Evolutionary conservation across 2,329 filamentous ascomycete species (phyloP), one percentile per base, ranked within the genome.

Genomic region (Hymenoscyphus fraxineus): DNA sequence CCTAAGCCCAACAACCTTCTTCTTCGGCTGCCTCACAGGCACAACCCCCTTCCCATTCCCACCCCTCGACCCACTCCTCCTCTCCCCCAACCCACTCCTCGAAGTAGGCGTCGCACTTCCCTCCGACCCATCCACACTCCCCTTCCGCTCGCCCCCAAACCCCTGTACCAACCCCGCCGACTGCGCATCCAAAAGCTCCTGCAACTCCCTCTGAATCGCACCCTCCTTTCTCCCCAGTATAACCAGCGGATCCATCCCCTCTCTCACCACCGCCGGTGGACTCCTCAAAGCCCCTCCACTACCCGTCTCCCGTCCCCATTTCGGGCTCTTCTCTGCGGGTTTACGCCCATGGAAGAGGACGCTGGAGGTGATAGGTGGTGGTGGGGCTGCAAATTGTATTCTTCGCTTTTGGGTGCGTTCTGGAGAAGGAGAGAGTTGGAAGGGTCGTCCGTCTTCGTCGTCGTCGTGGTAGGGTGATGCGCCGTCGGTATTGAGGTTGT

Each of bases 11-110:
- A 85, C 74, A 41, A 81, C 84, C 63, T 69, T 81, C 55, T 77
- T 76, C 38, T 78, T 79, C 0, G 86, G 86, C 67, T 88, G 86
- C 35, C 82, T 82, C 44, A 87, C 83, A 1, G 86, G 87, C n/a
- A 87, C 80, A 57, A 88, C 78, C n/a, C 70, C 72, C 41, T 47
- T 47, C 35, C 41, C 57, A 39, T 65, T 41, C 35, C 64, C 51
- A 22, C 62, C 38, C 44, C 62, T 58, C 15, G 41, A 66, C 4
- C 54, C n/a, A 73, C 64, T 68, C 31, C 63, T 66, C 22, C 63
- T 60, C 31, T 51, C 39, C 55, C 63, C 59, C 5, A 64, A 55
- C 41, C 67, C 10, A 66, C 62, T 62, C 41, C 66, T 61, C 7
- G 62, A 64, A 67, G 72, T 74, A 31, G 73, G 73, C 38, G 73